Evolutionary conservation across 1,284 basidiomycete genomes (phyloP).

Genomic region (Waitea zeae): DNA sequence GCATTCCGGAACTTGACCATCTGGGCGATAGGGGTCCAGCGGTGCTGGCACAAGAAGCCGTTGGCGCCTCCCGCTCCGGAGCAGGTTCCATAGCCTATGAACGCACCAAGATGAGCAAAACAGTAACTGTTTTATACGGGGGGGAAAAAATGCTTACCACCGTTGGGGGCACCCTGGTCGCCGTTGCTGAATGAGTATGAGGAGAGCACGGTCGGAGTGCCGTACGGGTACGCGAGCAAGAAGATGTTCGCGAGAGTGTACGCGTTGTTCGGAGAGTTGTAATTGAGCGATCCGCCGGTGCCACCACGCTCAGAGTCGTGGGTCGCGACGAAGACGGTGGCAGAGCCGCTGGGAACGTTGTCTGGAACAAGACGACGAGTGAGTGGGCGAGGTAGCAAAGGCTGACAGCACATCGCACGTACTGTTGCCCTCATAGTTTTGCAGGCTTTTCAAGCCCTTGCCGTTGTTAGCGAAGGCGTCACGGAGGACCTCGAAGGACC

Average conservation of each 20-base stretch:
- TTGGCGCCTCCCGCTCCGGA: constrained; percentile 28
- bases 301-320: constrained; percentile 19
- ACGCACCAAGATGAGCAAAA: not conserved
- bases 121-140: not conserved
- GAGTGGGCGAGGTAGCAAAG: no score
- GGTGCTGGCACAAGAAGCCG: constrained; percentile 21
- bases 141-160: constrained; percentile 16
- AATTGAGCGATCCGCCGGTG: constrained; percentile 14
- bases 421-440: constrained; percentile 38
- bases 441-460: no score
- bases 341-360: no score
- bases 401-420: no score
- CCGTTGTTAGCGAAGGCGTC: no score
- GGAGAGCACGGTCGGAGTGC: constrained; percentile 21
- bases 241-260: constrained; percentile 19
- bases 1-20: constrained; percentile 49
- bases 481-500: no score
- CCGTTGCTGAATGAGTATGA: constrained; percentile 15
- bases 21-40: constrained; percentile 26
- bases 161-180: constrained; percentile 25
- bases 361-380: no score
- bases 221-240: constrained; percentile 21
- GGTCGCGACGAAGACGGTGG: constrained; percentile 20
- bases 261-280: constrained; percentile 16
- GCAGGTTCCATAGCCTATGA: constrained; percentile 31